Conservation (phyloP, 2,329 filamentous ascomycete genomes). For the Neonectria ditissima region DNA sequence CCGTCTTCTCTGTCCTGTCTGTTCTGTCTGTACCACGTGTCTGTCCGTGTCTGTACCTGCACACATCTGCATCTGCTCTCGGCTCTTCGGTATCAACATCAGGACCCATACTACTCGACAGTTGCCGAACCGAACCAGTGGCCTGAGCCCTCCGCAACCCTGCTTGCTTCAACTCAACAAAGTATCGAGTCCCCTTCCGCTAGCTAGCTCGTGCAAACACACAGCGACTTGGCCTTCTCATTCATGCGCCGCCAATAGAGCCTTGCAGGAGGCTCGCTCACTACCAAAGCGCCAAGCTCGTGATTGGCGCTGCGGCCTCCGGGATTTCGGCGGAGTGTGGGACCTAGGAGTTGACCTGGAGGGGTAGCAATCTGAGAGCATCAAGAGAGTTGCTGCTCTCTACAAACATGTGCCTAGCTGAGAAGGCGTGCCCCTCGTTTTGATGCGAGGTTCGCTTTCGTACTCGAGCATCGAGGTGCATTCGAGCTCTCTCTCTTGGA, state of each 20-base stretch:
- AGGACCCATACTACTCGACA: slow-evolving; percentile 16
- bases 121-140: slow-evolving; percentile 43
- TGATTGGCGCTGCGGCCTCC: slow-evolving; percentile 35
- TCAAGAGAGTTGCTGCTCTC: no score
- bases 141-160: slow-evolving; percentile 39
- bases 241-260: slow-evolving; percentile 28
- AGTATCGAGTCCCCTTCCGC: not conserved
- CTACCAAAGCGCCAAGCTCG: slow-evolving; percentile 7
- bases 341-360: slow-evolving; percentile 16
- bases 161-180: slow-evolving; percentile 31
- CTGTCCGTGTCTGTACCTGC: not conserved
- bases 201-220: slow-evolving; percentile 35
- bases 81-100: slow-evolving; percentile 13
- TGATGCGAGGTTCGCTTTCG: not conserved
- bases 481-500: not conserved
- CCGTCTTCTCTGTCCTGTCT: no score
- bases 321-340: slow-evolving; percentile 24
- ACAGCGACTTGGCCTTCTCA: slow-evolving; percentile 20
- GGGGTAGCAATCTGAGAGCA: slow-evolving; percentile 23
- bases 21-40: no score
- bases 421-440: no score
- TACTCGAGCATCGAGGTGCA: not conserved
- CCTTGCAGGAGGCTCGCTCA: slow-evolving; percentile 14
- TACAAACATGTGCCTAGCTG: no score
- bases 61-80: not conserved